phyloP scores from a whole-genome alignment of 495 filamentous ascomycete species.

The Trichoderma gamsii region DNA sequence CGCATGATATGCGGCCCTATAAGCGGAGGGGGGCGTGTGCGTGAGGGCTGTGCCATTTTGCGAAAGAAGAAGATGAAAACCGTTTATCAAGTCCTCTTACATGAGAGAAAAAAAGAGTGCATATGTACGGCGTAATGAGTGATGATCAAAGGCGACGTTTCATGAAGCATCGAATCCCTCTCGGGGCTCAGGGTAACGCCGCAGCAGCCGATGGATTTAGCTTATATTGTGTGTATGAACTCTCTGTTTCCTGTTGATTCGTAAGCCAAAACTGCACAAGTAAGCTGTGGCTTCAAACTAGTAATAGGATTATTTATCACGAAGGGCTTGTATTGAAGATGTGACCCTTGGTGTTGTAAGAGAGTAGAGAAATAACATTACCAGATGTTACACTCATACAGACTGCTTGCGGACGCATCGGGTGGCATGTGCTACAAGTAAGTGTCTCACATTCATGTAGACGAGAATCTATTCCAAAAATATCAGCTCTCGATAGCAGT shows the following conservation, averaged over 20 bases:
- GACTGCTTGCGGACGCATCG: background rate
- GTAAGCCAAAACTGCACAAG: background rate
- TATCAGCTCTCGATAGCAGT: background rate
- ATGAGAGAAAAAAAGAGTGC: background rate
- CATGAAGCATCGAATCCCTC: background rate
- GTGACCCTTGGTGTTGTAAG: background rate
- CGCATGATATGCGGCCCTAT: constrained; percentile 22
- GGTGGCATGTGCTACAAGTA: background rate
- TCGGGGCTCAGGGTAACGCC: background rate
- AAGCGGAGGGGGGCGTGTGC: constrained; percentile 26
- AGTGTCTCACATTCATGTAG: background rate
- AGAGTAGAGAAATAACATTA: background rate
- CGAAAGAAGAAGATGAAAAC: background rate
- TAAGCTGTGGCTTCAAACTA: background rate
- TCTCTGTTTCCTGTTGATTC: no score
- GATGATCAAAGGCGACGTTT: background rate
- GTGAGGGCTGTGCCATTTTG: constrained; percentile 11
- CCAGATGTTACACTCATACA: background rate
- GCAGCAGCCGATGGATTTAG: background rate
- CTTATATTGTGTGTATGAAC: background rate
- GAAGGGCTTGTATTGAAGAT: background rate
- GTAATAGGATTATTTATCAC: no score
- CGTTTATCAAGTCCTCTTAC: background rate
- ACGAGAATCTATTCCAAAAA: background rate
- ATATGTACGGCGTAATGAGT: background rate